Conservation (phyloP, 768 basidiomycete genomes). For the Tulasnella sp. region DNA sequence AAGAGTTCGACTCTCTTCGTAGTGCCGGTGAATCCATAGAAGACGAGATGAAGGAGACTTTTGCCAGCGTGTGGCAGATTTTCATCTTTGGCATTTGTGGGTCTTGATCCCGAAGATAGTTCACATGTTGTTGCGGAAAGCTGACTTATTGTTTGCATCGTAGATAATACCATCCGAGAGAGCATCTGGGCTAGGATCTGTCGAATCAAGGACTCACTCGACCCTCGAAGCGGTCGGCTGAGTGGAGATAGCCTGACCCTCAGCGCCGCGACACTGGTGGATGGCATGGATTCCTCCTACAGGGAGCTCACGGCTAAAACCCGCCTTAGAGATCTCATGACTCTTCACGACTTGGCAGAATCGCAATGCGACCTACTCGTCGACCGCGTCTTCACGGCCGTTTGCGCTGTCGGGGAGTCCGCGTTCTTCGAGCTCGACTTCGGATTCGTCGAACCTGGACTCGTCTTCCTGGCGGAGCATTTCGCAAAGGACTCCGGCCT, state of each 20-base stretch:
- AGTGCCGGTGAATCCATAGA: conserved; percentile 27
- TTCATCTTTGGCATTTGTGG: conserved; percentile 83
- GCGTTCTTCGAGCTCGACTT: conserved; percentile 77
- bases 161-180: conserved; percentile 80
- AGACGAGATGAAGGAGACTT: conserved; percentile 42
- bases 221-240: neutral
- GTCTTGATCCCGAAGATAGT: conserved; percentile 24
- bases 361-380: conserved; percentile 36
- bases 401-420: conserved; percentile 38
- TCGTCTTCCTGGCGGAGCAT: conserved; percentile 38
- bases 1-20: conserved; percentile 62
- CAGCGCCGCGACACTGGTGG: no score
- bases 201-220: conserved; percentile 1
- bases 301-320: conserved; percentile 8
- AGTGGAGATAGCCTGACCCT: no score
- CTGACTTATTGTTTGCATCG: conserved; percentile 2
- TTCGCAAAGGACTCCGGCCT: neutral
- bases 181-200: conserved; percentile 49
- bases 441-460: conserved; percentile 74
- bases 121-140: neutral
- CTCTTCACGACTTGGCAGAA: conserved; percentile 33
- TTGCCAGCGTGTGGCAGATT: conserved; percentile 78
- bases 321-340: conserved; percentile 25
- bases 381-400: conserved; percentile 36
- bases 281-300: no score